Evolutionary conservation across 345 rosid genomes (phyloP), one percentile per base, ranked within the genome.

Genomic region (Populus tremula): DNA sequence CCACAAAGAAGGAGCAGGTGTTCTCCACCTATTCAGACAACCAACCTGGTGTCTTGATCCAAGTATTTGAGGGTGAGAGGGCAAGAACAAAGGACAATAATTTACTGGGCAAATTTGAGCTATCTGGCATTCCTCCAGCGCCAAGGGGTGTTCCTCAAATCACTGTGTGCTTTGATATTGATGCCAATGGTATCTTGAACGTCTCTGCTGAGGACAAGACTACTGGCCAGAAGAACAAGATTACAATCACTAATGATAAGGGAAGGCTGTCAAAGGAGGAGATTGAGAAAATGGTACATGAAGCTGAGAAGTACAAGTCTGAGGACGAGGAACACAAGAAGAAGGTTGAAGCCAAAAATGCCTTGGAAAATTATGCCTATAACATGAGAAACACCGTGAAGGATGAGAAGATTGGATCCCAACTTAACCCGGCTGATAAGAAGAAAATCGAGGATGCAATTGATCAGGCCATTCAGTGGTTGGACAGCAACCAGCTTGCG

Each of bases 221-320:
- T 6, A 63, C 83, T 5, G 83, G 79, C 6, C 76, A 75, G 72
- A 80, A 80, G 79, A 80, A 80, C 76, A 70, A 75, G 79, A 76
- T 80, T 21, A 76, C 83, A 6, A 76, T 80, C 72, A 80, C 83
- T 1, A 80, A 80, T 12, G 79, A 80, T 29, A 75, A 70, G 68
- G 83, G 83, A 9, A 80, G 79, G 76, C 20, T 75, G 66, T 70
- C 82, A 5, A 75, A 80, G 75, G 76, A 80, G 14, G 82, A 80
- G n/a, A 80, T 80, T 16, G 82, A 75, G 76, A 75, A 75, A 76
- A 70, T 76, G 79, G 72, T 80, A 2, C 76, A 76, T 29, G 83
- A 80, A 54, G 83, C 83, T 17, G 83, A 75, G 82, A 80, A 69
- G 67, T 80, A 75, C 79, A 80, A 80, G 49, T 16, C 83, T 1